These are phyloP conservation scores for Aspergillus kassunensis DNA, from an alignment of 495 filamentous ascomycete genomes.

Conservation along the genomic window DNA sequence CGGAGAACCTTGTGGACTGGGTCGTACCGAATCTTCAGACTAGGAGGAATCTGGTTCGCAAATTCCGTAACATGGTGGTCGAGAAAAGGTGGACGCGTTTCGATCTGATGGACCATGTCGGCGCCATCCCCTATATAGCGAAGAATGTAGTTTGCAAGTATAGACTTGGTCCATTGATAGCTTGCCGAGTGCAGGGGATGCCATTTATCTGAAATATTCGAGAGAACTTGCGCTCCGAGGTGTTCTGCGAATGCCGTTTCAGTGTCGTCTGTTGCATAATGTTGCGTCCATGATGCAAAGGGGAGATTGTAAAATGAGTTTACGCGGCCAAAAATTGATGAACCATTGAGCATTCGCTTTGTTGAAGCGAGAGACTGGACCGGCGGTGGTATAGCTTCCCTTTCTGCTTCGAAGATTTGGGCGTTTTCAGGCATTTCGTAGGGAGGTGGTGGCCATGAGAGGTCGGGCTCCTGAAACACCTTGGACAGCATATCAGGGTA, in stretches of 20 bases:
- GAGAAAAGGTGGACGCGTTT: constrained; percentile 48
- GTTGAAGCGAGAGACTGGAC: constrained; percentile 11
- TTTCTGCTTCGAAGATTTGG: constrained; percentile 6
- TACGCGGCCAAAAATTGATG: constrained; percentile 5
- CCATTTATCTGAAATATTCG: constrained; percentile 37
- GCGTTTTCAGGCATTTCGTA: constrained; percentile 15
- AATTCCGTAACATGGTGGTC: constrained; percentile 51
- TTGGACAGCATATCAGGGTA: constrained; percentile 43
- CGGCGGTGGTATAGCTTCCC: neutral
- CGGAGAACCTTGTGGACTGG: constrained; percentile 22
- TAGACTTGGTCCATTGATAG: constrained; percentile 40
- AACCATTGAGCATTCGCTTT: constrained; percentile 14
- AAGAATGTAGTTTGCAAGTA: constrained; percentile 44
- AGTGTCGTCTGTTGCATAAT: constrained; percentile 5
- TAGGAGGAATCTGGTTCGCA: constrained; percentile 45
- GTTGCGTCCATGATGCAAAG: constrained; percentile 13
- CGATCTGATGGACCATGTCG: constrained; percentile 50
- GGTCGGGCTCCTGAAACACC: constrained; percentile 42
- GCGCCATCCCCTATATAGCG: constrained; percentile 47
- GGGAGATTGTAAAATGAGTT: constrained; percentile 4
- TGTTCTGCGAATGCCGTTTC: constrained; percentile 18
- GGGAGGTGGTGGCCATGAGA: constrained; percentile 19
- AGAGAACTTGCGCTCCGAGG: constrained; percentile 21
- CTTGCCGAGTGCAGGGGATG: constrained; percentile 46
- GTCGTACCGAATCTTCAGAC: constrained; percentile 42